Evolutionary conservation across 1,284 basidiomycete genomes (phyloP).

Genomic region (Papiliotrema flavescens): DNA sequence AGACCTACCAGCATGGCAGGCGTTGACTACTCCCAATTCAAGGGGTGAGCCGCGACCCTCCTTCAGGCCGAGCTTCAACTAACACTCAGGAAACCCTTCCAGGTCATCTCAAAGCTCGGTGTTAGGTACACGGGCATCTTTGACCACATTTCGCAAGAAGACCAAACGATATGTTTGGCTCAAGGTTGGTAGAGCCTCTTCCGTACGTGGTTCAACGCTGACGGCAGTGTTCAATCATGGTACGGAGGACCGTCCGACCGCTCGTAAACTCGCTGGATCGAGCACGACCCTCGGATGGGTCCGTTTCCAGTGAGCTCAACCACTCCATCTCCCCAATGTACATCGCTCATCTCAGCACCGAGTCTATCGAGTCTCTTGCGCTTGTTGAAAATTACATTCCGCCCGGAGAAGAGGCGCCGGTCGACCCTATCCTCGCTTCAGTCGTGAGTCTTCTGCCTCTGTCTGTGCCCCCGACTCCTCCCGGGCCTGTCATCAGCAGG

Average conservation of each 20-base stretch:
- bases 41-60: constrained; percentile 24
- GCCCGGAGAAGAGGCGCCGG: constrained; percentile 26
- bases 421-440: constrained; percentile 42
- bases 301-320: constrained; percentile 68
- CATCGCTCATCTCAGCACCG: constrained; percentile 28
- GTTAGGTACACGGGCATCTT: constrained; percentile 46
- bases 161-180: constrained; percentile 43
- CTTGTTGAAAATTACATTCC: constrained; percentile 42
- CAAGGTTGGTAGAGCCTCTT: constrained; percentile 25
- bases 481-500: background rate
- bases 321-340: background rate
- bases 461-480: background rate
- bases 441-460: constrained; percentile 31
- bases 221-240: constrained; percentile 43
- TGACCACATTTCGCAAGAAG: constrained; percentile 44
- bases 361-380: constrained; percentile 43
- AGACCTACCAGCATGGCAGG: constrained; percentile 2
- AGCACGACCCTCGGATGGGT: constrained; percentile 49
- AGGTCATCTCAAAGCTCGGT: constrained; percentile 45
- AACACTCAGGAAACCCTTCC: constrained; percentile 40
- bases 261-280: constrained; percentile 31
- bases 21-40: constrained; percentile 43
- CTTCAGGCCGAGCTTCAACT: background rate
- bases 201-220: background rate
- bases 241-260: constrained; percentile 40